Evolutionary conservation across 306 rosid species (phyloP).

Genomic region (Cicer chorassanicum): DNA sequence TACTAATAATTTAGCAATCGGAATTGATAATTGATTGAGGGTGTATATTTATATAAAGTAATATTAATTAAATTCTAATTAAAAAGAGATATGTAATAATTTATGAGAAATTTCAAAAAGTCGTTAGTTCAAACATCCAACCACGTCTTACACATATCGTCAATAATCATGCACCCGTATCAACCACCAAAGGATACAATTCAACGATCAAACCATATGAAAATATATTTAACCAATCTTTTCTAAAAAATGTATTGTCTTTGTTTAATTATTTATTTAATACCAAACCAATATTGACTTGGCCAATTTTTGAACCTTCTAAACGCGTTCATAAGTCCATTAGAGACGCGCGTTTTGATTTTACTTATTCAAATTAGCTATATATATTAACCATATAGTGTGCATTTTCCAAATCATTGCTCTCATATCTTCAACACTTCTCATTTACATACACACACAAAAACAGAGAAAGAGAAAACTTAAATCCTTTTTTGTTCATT

Average conservation of each 20-base stretch:
- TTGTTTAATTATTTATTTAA: neutral
- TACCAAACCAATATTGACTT: neutral
- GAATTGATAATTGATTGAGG: no score
- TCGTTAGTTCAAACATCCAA: constrained; percentile 36
- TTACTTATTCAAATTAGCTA: constrained; percentile 2
- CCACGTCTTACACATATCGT: constrained; percentile 40
- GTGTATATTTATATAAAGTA: no score
- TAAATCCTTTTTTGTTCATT: neutral
- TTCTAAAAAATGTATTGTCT: neutral
- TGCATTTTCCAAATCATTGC: constrained; percentile 11
- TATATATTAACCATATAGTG: constrained; percentile 16
- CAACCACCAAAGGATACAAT: constrained; percentile 25
- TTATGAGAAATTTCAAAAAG: constrained; percentile 35
- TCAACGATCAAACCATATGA: constrained; percentile 34
- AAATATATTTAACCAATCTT: neutral
- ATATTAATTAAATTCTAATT: no score
- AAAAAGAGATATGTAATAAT: neutral
- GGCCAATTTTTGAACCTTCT: constrained; percentile 34
- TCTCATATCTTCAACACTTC: constrained; percentile 21
- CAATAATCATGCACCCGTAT: constrained; percentile 10
- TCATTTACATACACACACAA: neutral
- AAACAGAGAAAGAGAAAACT: neutral
- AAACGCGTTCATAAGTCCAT: constrained; percentile 45
- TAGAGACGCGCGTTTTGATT: constrained; percentile 17
- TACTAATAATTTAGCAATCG: no score